These are phyloP conservation scores for Bretziella fagacearum DNA, from an alignment of 2,329 filamentous ascomycete genomes.

Conservation along the genomic window DNA sequence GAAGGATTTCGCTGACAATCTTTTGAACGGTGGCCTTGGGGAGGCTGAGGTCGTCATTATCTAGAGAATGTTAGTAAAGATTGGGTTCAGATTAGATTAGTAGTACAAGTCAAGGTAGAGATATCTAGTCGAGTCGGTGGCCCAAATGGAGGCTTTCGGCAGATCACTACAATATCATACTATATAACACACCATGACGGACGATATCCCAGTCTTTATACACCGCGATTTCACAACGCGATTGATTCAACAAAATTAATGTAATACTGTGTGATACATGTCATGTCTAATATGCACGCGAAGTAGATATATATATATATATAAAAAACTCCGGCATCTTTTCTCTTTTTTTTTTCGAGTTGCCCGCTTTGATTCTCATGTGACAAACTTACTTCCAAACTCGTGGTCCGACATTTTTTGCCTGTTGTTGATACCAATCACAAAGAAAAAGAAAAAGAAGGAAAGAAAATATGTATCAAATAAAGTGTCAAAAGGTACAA, in stretches of 20 bases:
- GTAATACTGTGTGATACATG: too few species aligned
- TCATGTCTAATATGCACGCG: background rate
- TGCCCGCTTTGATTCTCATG: too few species aligned
- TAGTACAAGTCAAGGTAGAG: background rate
- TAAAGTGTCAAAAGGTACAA: background rate
- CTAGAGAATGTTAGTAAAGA: conserved; percentile 21
- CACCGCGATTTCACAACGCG: too few species aligned
- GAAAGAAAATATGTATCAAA: background rate
- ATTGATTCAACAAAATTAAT: too few species aligned
- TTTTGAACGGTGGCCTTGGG: conserved; percentile 57
- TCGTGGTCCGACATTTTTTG: conserved; percentile 50
- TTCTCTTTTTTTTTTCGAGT: background rate
- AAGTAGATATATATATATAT: conserved; percentile 21
- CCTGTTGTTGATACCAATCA: background rate
- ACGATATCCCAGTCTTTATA: too few species aligned
- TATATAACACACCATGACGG: too few species aligned
- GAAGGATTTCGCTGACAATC: conserved; percentile 88
- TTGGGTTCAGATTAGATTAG: background rate
- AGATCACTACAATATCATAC: too few species aligned
- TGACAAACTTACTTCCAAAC: conserved; percentile 38
- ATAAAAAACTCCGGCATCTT: too few species aligned
- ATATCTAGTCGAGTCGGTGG: too few species aligned
- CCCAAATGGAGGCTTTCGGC: too few species aligned
- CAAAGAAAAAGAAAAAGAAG: background rate
- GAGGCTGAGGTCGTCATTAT: conserved; percentile 45